Evolutionary conservation across 2,329 filamentous ascomycete species (phyloP).

Genomic region (Botrytis hyacinthi): DNA sequence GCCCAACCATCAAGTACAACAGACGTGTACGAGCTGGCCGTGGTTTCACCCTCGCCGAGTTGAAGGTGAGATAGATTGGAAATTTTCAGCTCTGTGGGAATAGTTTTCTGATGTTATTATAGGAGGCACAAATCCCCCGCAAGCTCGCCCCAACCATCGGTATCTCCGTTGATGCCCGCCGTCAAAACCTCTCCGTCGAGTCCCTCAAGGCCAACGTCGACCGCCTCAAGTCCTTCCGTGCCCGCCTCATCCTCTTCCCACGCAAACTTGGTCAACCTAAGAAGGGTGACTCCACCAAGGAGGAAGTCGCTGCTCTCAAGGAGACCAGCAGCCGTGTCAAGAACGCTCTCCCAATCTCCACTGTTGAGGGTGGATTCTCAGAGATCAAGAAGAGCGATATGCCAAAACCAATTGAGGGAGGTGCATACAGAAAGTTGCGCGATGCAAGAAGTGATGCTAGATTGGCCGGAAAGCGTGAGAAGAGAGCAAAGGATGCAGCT

Average conservation of each 20-base stretch:
- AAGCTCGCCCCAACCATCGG: constrained; percentile 94
- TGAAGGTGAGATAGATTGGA: constrained; percentile 71
- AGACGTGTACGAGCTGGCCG: constrained; percentile 92
- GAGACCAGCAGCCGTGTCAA: constrained; percentile 58
- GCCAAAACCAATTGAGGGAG: constrained; percentile 71
- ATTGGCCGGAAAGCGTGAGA: constrained; percentile 80
- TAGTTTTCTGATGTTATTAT: constrained; percentile 42
- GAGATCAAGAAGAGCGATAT: constrained; percentile 82
- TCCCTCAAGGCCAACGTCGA: constrained; percentile 91
- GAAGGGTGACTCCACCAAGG: constrained; percentile 84
- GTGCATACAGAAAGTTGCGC: constrained; percentile 84
- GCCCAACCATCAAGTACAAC: constrained; percentile 99
- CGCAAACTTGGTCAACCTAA: constrained; percentile 91
- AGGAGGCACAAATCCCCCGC: constrained; percentile 95
- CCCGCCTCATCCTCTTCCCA: constrained; percentile 95
- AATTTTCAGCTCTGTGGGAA: constrained; percentile 4
- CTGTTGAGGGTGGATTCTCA: constrained; percentile 61
- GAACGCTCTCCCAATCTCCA: constrained; percentile 69
- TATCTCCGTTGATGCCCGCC: constrained; percentile 94
- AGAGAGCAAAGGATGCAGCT: constrained; percentile 85
- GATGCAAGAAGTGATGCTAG: constrained; percentile 80
- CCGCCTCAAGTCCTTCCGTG: constrained; percentile 97
- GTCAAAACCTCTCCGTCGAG: constrained; percentile 96
- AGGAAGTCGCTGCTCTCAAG: constrained; percentile 66
- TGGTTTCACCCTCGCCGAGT: constrained; percentile 95